Evolutionary conservation across 1,284 basidiomycete species (phyloP), one percentile per base, ranked within the genome.

Genomic region (Boletus sp.): DNA sequence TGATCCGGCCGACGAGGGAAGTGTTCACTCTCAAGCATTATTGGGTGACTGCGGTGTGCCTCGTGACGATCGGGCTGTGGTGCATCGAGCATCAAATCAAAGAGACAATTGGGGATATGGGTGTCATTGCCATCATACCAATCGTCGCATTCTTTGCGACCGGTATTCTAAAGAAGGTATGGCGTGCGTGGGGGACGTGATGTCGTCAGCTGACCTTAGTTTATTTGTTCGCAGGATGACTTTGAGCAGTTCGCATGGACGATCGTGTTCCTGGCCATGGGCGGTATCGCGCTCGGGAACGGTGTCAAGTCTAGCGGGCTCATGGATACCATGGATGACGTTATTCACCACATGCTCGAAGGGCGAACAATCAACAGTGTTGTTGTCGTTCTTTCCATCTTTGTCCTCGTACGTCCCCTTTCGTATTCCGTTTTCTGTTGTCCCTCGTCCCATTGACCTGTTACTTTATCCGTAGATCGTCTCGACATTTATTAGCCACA

Each of bases 191-290:
- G 41, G 51, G 37, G 50, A 20, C 0, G 5, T 22, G 18, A 4
- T 24, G 6, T 33, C 9, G 5, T 36, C 16, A 11, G 27, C 36
- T 55, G 37, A 57, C 8, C 37, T 7, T 53, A 20, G 43, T 56
- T 47, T 35, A 37, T n/a, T 57, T 39, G 11, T 45, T 33, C 16
- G 29, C 70, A 94, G 92, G 92, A 95, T 66, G 94, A 97, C 75
- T 97, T 97, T 74, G 94, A 96, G 69, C 90, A 91, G 67, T 96
- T 96, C 76, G 82, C 91, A 61, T 97, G 94, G 94, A 90, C 90
- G 1, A 95, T 97, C 61, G 94, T 96, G 31, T 91, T 94, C 77
- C 80, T 96, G 54, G 94, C 94, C n/a, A 99, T 99, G 96, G 96
- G 97, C 20, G 96, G 97, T 37, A 96, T 98, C 53, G 94, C 95